Percentiles rank a stretch among this genome's conserved stretches.
phyloP scores from a whole-genome alignment of 805 yeast species.

The Yarrowia keelungensis region DNA sequence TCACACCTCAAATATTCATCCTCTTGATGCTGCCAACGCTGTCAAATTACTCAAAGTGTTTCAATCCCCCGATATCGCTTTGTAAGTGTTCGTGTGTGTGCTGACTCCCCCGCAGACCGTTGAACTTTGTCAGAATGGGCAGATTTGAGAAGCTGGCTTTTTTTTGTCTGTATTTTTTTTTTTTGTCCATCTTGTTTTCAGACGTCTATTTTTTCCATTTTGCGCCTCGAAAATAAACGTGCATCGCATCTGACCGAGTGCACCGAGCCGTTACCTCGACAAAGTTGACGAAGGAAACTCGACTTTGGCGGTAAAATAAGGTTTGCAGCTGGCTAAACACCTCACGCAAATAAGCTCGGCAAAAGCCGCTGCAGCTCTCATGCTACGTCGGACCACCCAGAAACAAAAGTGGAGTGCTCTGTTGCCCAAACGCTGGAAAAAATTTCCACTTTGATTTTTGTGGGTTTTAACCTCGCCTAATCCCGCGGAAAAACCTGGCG shows the following conservation, averaged over 20 bases:
- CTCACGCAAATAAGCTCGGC: background rate
- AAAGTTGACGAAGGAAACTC: too few species aligned
- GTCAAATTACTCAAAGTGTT: too few species aligned
- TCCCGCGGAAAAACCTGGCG: slow-evolving; percentile 11
- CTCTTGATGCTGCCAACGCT: too few species aligned
- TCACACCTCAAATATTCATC: too few species aligned
- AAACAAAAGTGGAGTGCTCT: too few species aligned
- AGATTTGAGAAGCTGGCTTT: background rate
- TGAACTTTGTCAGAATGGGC: slow-evolving; percentile 19
- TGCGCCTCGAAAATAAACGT: background rate
- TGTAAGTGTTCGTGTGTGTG: too few species aligned
- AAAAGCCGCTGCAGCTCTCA: slow-evolving; percentile 1
- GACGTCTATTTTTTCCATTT: background rate
- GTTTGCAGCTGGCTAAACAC: background rate
- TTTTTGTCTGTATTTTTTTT: too few species aligned
- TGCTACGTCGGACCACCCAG: background rate
- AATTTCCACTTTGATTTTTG: background rate
- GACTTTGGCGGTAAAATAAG: too few species aligned
- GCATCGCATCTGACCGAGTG: background rate
- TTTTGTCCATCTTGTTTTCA: too few species aligned
- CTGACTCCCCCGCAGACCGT: slow-evolving; percentile 19
- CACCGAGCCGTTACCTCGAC: background rate
- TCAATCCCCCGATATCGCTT: background rate
- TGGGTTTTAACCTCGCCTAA: background rate
- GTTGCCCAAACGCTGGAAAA: background rate